Base-by-base conservation (phyloP, 441 rosid genomes). In the Heliophila coronopifolia region DNA sequence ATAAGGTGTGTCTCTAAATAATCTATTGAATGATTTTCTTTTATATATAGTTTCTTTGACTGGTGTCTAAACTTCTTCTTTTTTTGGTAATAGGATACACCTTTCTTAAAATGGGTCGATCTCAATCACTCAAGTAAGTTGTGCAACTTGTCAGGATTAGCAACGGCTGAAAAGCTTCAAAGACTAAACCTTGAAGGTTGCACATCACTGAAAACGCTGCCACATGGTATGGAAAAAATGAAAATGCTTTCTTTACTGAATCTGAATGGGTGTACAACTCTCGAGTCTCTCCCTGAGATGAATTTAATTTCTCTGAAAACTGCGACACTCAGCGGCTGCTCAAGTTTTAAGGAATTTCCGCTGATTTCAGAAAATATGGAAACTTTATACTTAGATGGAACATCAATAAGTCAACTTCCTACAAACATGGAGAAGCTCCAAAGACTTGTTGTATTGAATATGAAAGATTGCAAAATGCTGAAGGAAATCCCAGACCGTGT, bases 381-480 rank as follows among this genome's bases (percentile, higher is more conserved):
- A 26, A 0, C 5, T 26, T n/a, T 61, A 4, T 2, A 50, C 4
- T 0, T 61, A 0, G 66, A 61, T 42, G 65, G 58, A 7, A 31
- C 65, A 0, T 19, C 43, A 17, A 31, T 59, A 4, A 31, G 1
- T 0, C 1, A 2, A 2, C 50, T 59, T 39, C 50, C 57, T 42
- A 2, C 0, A 0, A 0, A 27, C 1, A 41, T 73, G 1, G 3
- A 17, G 0, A 20, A 40, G 0, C 70, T 76, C 16, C 11, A 36
- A 3, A 50, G 15, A 9, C 72, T 71, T 41, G 43, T 54, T 4
- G 0, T 46, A 0, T 30, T 74, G 36, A 66, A 69, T 33, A 49
- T 70, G 58, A 51, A 59, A 50, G 61, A 31, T 7, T 76, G 76
- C 66, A 54, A 30, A 38, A 59, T 19, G 18, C 48, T 66, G 30